phyloP scores from a whole-genome alignment of 2,329 filamentous ascomycete genomes.

The Juglanconis oblonga region DNA sequence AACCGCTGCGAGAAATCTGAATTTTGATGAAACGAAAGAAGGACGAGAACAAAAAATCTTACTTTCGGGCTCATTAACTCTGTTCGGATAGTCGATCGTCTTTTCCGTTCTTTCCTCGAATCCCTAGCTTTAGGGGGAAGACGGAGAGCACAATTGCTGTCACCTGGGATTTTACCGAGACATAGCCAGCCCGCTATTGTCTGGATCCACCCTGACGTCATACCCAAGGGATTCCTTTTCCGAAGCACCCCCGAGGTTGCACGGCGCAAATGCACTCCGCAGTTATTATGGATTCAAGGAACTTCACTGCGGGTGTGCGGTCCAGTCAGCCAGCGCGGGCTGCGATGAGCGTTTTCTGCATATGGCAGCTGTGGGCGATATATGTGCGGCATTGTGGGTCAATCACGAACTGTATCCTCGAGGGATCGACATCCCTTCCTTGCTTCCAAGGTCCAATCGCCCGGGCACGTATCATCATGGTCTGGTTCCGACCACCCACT shows the following conservation, averaged over 20 bases:
- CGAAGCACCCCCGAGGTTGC: no score
- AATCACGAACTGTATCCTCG: not conserved
- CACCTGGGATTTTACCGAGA: no score
- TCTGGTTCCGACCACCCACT: not conserved
- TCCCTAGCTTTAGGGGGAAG: no score
- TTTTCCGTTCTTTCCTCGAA: no score
- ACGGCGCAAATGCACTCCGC: not conserved
- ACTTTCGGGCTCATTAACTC: no score
- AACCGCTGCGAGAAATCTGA: not conserved
- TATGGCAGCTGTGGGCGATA: not conserved
- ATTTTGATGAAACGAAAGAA: no score
- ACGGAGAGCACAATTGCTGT: no score
- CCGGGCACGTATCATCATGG: not conserved
- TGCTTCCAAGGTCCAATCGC: not conserved
- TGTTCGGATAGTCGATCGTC: no score
- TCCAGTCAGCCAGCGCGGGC: not conserved
- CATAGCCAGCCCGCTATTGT: not conserved
- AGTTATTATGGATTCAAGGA: not conserved
- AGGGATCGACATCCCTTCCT: not conserved
- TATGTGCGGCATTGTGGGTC: not conserved
- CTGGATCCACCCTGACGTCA: conserved; percentile 16
- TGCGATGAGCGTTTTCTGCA: not conserved
- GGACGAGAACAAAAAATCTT: no score
- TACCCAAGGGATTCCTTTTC: not conserved
- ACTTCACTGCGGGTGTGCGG: not conserved